phyloP scores from a whole-genome alignment of 148 eudicot species.

The Rhododendron ferrugineum region DNA sequence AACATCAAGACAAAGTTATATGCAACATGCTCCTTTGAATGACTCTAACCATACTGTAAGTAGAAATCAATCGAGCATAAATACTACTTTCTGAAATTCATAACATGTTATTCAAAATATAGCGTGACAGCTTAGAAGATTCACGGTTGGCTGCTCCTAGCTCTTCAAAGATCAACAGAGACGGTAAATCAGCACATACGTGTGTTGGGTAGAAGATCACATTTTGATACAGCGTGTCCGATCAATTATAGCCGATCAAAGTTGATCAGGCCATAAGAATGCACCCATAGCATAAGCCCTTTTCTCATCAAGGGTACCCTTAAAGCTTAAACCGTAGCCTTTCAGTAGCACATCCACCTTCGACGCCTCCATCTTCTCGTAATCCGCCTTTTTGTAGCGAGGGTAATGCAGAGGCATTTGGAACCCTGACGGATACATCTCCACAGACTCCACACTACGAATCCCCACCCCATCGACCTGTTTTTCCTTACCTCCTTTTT shows the following conservation, averaged over 20 bases:
- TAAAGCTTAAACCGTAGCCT: constrained; percentile 8
- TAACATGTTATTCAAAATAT: neutral
- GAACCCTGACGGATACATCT: constrained; percentile 3
- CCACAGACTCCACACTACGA: neutral
- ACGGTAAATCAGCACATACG: neutral
- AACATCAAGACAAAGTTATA: neutral
- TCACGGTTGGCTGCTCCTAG: neutral
- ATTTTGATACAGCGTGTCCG: neutral
- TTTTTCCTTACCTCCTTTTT: neutral
- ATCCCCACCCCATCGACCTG: neutral
- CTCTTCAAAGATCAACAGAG: too few relatives aligned
- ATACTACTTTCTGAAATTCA: neutral
- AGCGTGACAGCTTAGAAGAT: neutral
- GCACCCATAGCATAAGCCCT: constrained; percentile 25
- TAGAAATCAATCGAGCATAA: neutral
- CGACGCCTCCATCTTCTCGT: constrained; percentile 25
- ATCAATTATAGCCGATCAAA: neutral
- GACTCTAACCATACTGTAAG: neutral
- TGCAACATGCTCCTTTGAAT: neutral
- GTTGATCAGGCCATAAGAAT: constrained; percentile 28
- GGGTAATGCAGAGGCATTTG: constrained; percentile 35
- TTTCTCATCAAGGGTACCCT: constrained; percentile 20
- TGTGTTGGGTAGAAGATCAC: neutral
- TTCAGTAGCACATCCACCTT: constrained; percentile 19
- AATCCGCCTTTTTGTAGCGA: constrained; percentile 18